Evolutionary conservation across 2,329 filamentous ascomycete genomes (phyloP).

Genomic region (Xylaria sp.): DNA sequence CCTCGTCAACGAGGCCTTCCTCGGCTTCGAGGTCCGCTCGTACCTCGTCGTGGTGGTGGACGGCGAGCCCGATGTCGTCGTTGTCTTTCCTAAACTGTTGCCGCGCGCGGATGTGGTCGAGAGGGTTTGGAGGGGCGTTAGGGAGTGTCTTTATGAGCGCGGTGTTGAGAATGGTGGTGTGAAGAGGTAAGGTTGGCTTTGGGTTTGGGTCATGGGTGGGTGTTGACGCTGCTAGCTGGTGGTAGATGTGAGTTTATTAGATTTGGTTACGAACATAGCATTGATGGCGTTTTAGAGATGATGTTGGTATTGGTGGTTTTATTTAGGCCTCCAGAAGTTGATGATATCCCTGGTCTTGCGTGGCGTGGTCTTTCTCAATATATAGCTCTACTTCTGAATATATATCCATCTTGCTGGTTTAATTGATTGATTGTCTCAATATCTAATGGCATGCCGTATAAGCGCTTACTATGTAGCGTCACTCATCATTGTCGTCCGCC

Average conservation of each 20-base stretch:
- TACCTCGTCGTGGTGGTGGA: constrained; percentile 92
- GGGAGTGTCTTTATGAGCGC: constrained; percentile 82
- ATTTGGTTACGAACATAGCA: neutral
- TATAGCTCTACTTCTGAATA: constrained; percentile 13
- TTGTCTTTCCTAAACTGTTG: constrained; percentile 89
- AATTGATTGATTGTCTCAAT: neutral
- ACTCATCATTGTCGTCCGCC: constrained; percentile 47
- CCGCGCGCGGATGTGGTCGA: constrained; percentile 82
- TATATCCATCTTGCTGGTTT: neutral
- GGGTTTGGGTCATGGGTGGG: neutral
- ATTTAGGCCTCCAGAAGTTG: constrained; percentile 13
- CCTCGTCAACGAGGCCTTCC: constrained; percentile 94
- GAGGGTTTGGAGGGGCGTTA: constrained; percentile 87
- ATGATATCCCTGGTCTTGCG: constrained; percentile 33
- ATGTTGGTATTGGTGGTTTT: neutral
- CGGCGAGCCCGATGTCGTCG: constrained; percentile 86
- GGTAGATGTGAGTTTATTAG: neutral
- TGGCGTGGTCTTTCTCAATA: constrained; percentile 8
- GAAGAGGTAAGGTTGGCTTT: neutral
- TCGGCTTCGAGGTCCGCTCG: constrained; percentile 88
- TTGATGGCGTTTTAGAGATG: constrained; percentile 17
- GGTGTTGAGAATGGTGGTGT: constrained; percentile 43
- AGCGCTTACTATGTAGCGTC: constrained; percentile 39
- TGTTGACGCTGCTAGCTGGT: neutral
- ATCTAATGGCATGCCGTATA: neutral